Evolutionary conservation across 2,329 filamentous ascomycete species (phyloP).

Genomic region (Colletotrichum sp.): DNA sequence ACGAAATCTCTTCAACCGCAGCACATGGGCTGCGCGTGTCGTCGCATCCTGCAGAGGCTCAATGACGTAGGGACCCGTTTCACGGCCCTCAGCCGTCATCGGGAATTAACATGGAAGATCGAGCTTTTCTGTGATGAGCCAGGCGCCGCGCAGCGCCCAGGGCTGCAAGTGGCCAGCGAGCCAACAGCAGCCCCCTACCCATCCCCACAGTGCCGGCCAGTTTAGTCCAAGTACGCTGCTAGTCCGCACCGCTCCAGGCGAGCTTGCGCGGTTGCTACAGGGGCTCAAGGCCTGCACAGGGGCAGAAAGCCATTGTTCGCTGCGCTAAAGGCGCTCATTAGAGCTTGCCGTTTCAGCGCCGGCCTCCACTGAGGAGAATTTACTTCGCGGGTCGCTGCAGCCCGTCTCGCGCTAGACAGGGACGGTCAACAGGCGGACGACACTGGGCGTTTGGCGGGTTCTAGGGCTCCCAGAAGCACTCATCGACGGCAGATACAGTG

Average conservation of each 20-base stretch:
- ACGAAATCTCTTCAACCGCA: conserved; percentile 14
- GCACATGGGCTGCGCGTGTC: not conserved
- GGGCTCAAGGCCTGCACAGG: not conserved
- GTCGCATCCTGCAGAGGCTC: conserved; percentile 10
- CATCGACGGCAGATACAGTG: not conserved
- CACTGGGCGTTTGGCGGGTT: not conserved
- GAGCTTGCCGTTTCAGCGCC: conserved; percentile 11
- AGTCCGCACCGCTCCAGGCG: conserved; percentile 11
- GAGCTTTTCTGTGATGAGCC: conserved; percentile 6
- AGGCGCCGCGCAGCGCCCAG: not conserved
- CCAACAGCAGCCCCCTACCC: not conserved
- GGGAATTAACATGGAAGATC: conserved; percentile 14
- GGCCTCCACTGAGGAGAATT: not conserved
- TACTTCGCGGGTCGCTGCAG: not conserved
- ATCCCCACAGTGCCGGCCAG: conserved; percentile 3
- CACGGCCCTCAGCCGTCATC: conserved; percentile 16
- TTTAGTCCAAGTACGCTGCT: not conserved
- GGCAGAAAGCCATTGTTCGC: not conserved
- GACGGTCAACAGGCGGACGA: not conserved
- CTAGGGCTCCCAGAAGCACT: not conserved
- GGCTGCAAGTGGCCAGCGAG: conserved; percentile 5
- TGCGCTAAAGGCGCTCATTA: conserved; percentile 11
- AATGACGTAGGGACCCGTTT: conserved; percentile 21
- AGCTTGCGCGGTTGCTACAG: not conserved
- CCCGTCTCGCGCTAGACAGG: not conserved